Evolutionary conservation across 2,329 filamentous ascomycete genomes (phyloP), one percentile per base, ranked within the genome.

Genomic region (Pseudocercospora macadamiae): DNA sequence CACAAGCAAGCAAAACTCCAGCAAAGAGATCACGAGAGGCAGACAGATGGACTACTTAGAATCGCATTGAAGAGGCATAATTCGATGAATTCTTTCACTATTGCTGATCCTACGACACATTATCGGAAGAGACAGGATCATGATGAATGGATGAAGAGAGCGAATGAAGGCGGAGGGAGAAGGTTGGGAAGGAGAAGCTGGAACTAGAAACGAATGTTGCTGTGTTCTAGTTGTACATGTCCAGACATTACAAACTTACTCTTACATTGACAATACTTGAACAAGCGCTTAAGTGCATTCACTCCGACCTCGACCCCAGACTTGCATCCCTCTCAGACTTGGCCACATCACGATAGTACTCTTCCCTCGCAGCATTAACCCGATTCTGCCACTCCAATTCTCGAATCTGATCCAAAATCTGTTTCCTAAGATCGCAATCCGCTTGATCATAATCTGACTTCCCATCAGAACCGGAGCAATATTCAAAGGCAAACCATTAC

Each of bases 21-120:
- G 2, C 37, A 47, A 18, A 36, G 57, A 1, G 57, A 55, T 21
- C 47, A 53, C 19, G 57, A 60, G n/a, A 25, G 57, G 14, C 57
- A 55, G 36, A 53, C 32, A 8, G 37, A 54, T n/a, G 51, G 52
- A 4, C 9, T 60, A 10, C 42, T 60, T 4, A 44, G 57, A 3
- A 60, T 60, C 8, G 57, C 57, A 5, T 37, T 60, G 36, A 56
- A 60, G 23, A 23, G 48, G 23, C 57, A 49, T 21, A 52, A 42
- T 16, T 55, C 52, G 1, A 48, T 48, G 28, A 60, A 55, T 44
- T 55, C 52, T 36, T 56, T 60, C 28, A 60, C 57, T 2, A 48
- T 42, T 1, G 52, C 52, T 0, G 52, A 60, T 49, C 57, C 57
- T 5, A 48, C 25, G 28, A 49, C 48, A 5, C 51, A 53, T 32